Evolutionary conservation across 2,329 filamentous ascomycete species (phyloP).

Genomic region (Phialophora chinensis): DNA sequence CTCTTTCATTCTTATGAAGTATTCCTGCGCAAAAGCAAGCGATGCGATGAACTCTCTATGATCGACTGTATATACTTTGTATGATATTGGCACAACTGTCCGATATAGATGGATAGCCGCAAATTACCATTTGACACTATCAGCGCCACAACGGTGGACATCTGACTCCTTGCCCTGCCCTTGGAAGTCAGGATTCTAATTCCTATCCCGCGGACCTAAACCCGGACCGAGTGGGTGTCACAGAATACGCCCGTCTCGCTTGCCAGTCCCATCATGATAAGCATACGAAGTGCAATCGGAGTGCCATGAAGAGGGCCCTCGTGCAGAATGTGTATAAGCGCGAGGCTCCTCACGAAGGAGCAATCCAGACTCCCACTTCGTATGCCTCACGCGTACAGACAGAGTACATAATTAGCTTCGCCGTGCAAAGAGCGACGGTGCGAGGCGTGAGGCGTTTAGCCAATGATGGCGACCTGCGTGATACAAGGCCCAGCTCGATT

Average conservation of each 20-base stretch:
- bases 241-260: too few species aligned
- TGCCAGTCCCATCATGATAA: too few species aligned
- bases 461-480: conserved; percentile 5
- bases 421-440: not conserved
- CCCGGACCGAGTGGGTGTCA: too few species aligned
- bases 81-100: not conserved
- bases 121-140: not conserved
- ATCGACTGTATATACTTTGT: not conserved
- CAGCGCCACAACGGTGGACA: not conserved
- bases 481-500: conserved; percentile 3
- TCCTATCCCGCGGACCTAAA: not conserved
- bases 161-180: not conserved
- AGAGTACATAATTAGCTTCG: too few species aligned
- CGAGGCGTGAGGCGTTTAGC: not conserved
- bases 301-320: too few species aligned
- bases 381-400: too few species aligned
- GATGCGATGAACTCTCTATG: conserved; percentile 11
- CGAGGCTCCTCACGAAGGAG: too few species aligned
- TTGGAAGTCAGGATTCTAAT: not conserved
- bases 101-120: not conserved
- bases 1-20: not conserved
- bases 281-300: too few species aligned
- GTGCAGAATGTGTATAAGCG: too few species aligned
- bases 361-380: too few species aligned
- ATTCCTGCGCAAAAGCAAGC: not conserved